These are phyloP conservation scores for Whalleya microplaca DNA, from an alignment of 2,329 filamentous ascomycete genomes.

Conservation along the genomic window DNA sequence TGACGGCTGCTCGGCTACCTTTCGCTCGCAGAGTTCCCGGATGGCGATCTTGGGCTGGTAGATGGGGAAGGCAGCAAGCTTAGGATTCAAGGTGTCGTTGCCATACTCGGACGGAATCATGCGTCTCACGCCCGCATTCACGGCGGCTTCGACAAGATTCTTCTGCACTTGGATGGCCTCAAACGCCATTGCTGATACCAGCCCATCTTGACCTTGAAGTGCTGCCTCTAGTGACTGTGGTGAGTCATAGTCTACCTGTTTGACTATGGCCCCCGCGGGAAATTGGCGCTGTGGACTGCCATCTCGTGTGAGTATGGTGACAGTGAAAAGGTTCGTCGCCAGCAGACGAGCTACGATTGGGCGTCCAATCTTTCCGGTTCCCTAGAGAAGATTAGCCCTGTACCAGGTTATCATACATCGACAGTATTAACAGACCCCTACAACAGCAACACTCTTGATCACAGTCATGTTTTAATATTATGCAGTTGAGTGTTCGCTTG, in stretches of 20 bases:
- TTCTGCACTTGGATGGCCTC: slow-evolving; percentile 44
- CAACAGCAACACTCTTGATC: slow-evolving; percentile 27
- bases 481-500: not conserved
- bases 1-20: slow-evolving; percentile 13
- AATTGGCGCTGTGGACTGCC: slow-evolving; percentile 9
- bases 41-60: slow-evolving; percentile 29
- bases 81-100: slow-evolving; percentile 37
- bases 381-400: slow-evolving; percentile 17
- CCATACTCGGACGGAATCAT: slow-evolving; percentile 57
- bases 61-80: slow-evolving; percentile 27
- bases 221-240: slow-evolving; percentile 19
- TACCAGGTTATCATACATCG: slow-evolving; percentile 3
- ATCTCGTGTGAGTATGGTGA: slow-evolving; percentile 24
- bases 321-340: slow-evolving; percentile 20
- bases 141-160: slow-evolving; percentile 54
- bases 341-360: slow-evolving; percentile 25
- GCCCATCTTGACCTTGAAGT: slow-evolving; percentile 21
- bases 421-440: slow-evolving; percentile 22
- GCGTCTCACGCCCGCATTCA: slow-evolving; percentile 54
- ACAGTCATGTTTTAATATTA: slow-evolving; percentile 13
- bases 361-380: slow-evolving; percentile 26
- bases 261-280: slow-evolving; percentile 19
- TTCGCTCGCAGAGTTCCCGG: slow-evolving; percentile 19
- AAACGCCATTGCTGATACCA: slow-evolving; percentile 45
- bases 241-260: slow-evolving; percentile 23